These are phyloP conservation scores for Fusarium piperis DNA, from an alignment of 2,329 filamentous ascomycete species.

Conservation along the genomic window DNA sequence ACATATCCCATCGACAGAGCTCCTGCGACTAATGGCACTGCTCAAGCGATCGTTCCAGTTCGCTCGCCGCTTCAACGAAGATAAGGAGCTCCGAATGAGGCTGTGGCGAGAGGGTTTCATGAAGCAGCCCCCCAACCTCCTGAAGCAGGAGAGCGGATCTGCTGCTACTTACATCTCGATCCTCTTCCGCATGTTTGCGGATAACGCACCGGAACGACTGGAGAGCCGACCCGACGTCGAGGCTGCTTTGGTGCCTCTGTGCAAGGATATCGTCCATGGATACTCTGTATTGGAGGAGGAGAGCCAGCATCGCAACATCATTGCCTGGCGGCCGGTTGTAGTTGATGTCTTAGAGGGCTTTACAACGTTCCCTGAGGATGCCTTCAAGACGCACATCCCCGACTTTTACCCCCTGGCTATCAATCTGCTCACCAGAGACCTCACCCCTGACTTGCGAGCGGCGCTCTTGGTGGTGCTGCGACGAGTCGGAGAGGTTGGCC, in stretches of 20 bases:
- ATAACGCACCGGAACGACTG: slow-evolving; percentile 83
- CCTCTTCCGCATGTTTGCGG: slow-evolving; percentile 95
- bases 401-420: slow-evolving; percentile 89
- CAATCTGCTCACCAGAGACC: slow-evolving; percentile 83
- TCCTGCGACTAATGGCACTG: slow-evolving; percentile 90
- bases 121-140: slow-evolving; percentile 96
- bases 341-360: slow-evolving; percentile 97
- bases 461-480: slow-evolving; percentile 81
- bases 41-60: slow-evolving; percentile 98
- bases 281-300: slow-evolving; percentile 93
- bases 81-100: slow-evolving; percentile 93
- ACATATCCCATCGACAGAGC: slow-evolving; percentile 88
- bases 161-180: slow-evolving; percentile 97
- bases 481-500: slow-evolving; percentile 81
- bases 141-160: slow-evolving; percentile 95
- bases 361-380: slow-evolving; percentile 79
- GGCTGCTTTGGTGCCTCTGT: slow-evolving; percentile 90
- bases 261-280: slow-evolving; percentile 89
- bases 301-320: slow-evolving; percentile 94
- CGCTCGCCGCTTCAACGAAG: slow-evolving; percentile 95
- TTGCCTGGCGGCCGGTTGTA: slow-evolving; percentile 96
- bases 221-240: slow-evolving; percentile 86
- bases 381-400: slow-evolving; percentile 81
- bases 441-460: slow-evolving; percentile 80
- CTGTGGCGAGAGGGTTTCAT: slow-evolving; percentile 99